Conservation (phyloP, 805 yeast genomes). For the Candida odintsovae region DNA sequence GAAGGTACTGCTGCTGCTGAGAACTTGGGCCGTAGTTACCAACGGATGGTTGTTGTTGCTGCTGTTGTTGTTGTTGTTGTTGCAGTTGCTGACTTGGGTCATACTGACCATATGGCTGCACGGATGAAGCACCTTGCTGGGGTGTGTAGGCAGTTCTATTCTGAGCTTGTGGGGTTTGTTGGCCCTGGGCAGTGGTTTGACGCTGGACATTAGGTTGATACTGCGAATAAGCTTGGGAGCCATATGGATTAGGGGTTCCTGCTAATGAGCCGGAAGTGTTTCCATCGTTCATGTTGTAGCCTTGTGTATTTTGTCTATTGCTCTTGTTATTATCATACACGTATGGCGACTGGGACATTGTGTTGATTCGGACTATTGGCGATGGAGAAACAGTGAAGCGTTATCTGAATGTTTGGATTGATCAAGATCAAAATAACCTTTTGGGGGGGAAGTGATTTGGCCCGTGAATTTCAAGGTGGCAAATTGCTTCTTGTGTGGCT, state of each 20-base stretch:
- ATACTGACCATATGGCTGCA: neutral
- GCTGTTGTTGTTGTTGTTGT: slow-evolving; percentile 5
- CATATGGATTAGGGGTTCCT: neutral
- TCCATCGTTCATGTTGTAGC: slow-evolving; percentile 2
- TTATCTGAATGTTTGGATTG: neutral
- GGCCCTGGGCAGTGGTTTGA: neutral
- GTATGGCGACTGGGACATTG: slow-evolving; percentile 15
- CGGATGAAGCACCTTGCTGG: neutral
- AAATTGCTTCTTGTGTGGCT: neutral
- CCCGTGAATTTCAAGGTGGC: neutral
- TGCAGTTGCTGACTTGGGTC: neutral
- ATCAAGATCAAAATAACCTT: neutral
- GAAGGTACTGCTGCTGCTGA: neutral
- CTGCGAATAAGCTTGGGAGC: slow-evolving; percentile 2
- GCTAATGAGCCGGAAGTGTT: neutral
- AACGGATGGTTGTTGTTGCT: neutral
- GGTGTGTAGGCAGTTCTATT: neutral
- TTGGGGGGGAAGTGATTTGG: neutral
- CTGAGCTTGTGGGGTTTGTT: neutral
- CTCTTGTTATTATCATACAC: slow-evolving; percentile 6
- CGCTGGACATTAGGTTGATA: slow-evolving; percentile 5
- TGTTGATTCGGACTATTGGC: neutral
- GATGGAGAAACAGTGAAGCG: neutral
- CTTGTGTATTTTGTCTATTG: slow-evolving; percentile 4
- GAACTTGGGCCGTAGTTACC: neutral